Evolutionary conservation across 345 rosid genomes (phyloP).

Genomic region (Theobroma cacao): DNA sequence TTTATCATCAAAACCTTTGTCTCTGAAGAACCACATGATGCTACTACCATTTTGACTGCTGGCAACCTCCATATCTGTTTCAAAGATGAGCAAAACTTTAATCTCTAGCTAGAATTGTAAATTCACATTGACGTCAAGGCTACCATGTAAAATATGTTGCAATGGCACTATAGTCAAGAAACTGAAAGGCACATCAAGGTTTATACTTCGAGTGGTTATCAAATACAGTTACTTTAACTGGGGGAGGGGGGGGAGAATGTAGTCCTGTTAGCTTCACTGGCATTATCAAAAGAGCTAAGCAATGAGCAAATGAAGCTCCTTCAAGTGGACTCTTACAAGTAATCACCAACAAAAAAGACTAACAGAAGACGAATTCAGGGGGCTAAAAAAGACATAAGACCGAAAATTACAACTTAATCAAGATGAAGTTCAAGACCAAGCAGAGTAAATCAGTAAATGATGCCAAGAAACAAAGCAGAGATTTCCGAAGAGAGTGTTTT

Average conservation of each 20-base stretch:
- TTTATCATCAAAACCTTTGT: slow-evolving; percentile 18
- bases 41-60: slow-evolving; percentile 39
- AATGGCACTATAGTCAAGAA: neutral
- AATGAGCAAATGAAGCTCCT: neutral
- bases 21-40: slow-evolving; percentile 64
- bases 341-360: neutral
- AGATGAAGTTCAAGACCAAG: neutral
- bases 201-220: too few relatives aligned
- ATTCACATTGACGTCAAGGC: neutral
- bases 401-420: neutral
- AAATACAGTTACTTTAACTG: too few relatives aligned
- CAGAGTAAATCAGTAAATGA: neutral
- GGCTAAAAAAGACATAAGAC: neutral
- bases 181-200: too few relatives aligned
- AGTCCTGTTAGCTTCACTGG: neutral
- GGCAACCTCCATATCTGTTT: slow-evolving; percentile 46
- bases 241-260: neutral
- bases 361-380: neutral
- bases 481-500: neutral
- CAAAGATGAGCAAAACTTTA: slow-evolving; percentile 14
- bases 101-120: slow-evolving; percentile 11
- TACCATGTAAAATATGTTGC: neutral
- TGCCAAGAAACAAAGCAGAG: neutral
- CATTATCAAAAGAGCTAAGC: neutral
- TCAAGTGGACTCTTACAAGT: neutral